Evolutionary conservation across 345 rosid species (phyloP), one percentile per base, ranked within the genome.

Genomic region (Hibiscus syriacus): DNA sequence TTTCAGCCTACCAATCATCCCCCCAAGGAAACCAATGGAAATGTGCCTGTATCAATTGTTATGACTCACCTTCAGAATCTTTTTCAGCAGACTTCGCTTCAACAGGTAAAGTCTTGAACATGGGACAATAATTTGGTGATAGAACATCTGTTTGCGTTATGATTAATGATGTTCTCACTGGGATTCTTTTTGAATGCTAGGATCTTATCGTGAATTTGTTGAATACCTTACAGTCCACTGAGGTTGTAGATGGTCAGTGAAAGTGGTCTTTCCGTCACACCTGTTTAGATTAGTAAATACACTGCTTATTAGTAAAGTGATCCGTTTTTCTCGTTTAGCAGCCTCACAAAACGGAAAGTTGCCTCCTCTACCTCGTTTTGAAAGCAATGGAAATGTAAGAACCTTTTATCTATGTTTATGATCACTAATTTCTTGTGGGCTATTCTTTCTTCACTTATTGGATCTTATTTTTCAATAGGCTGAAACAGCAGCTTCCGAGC

Each of bases 21-120:
- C 12, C 68, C 82, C 10, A 90, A 81, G 74, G 99, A 89, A 59
- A 76, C 77, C 72, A 80, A 73, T 73, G 69, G 80, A 67, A 68
- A 41, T 66, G 30, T 76, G 62, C 71, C 86, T 16, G 66, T 84
- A 54, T 72, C 88, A 60, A 73, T 72, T 45, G 67, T 93, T 71
- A 62, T 84, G 83, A 87, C 87, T 78, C 94, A 92, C 53, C 97
- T 92, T 79, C 99, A 92, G 83, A 85, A 87, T 82, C 81, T 95
- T 30, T 77, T 85, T 46, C 96, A 90, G 85, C 99, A 95, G 77
- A 92, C 81, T 72, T 73, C 98, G 43, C 43, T 81, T 74, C 99
- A 95, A 77, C 98, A 92, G 92, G 99, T 95, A 66, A 74, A 56
- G 27, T 19, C 48, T 30, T 49, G 25, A 14, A 17, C 7, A 17